A percentile compares a stretch with the other conserved stretches of the same genome.
Evolutionary conservation across 352 stramenopile species (phyloP).

Genomic region (Globisporangium orthogonon): DNA sequence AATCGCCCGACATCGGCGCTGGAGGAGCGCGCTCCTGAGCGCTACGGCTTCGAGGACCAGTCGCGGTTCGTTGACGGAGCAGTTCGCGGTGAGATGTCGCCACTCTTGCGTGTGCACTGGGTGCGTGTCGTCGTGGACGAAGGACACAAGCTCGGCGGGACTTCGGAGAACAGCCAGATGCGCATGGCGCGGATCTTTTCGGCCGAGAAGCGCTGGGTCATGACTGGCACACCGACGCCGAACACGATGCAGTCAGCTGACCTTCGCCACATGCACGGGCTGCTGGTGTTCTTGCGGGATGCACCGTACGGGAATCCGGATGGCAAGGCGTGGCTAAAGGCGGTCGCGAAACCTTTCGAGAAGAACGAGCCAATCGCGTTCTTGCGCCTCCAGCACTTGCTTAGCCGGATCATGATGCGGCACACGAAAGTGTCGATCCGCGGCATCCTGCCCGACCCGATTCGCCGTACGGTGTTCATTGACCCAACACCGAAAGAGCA

Average conservation of each 20-base stretch:
- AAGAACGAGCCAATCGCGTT: conserved; percentile 44
- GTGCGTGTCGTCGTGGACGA: conserved; percentile 94
- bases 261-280: conserved; percentile 85
- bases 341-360: conserved; percentile 72
- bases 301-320: conserved; percentile 73
- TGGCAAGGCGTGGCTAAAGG: conserved; percentile 68
- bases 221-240: conserved; percentile 95
- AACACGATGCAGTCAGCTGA: conserved; percentile 82
- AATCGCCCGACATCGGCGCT: conserved; percentile 50
- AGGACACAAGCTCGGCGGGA: conserved; percentile 90
- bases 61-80: conserved; percentile 54
- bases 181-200: conserved; percentile 76
- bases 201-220: conserved; percentile 91
- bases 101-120: conserved; percentile 64
- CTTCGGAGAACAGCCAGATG: conserved; percentile 60
- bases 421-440: conserved; percentile 92
- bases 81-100: conserved; percentile 41
- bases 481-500: conserved; percentile 66
- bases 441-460: conserved; percentile 45
- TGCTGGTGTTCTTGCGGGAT: conserved; percentile 90
- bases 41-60: conserved; percentile 55
- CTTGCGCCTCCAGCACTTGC: conserved; percentile 70
- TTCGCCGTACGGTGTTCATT: conserved; percentile 43
- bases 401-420: conserved; percentile 92
- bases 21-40: conserved; percentile 55